Conservation (phyloP, 805 yeast genomes). For the Kazachstania taianensis region DNA sequence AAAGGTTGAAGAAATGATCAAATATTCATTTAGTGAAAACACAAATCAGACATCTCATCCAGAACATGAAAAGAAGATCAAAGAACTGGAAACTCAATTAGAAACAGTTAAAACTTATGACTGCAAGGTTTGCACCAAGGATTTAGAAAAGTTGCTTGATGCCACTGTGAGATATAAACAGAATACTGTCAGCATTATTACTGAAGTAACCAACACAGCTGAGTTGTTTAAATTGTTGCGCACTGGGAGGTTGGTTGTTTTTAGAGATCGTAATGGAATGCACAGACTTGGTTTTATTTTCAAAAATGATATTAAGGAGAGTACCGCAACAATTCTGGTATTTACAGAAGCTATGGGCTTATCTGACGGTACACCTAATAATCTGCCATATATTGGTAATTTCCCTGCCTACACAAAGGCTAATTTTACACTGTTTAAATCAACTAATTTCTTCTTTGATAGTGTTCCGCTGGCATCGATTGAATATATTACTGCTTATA, state of each 20-base stretch:
- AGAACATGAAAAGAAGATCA: slow-evolving; percentile 64
- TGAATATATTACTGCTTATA: slow-evolving; percentile 24
- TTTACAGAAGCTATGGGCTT: slow-evolving; percentile 27
- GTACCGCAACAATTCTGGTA: slow-evolving; percentile 21
- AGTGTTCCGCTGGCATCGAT: slow-evolving; percentile 21
- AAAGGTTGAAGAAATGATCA: slow-evolving; percentile 96
- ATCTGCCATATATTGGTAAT: slow-evolving; percentile 29
- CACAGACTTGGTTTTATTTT: slow-evolving; percentile 42
- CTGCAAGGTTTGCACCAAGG: slow-evolving; percentile 29
- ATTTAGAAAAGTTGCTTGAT: slow-evolving; percentile 37
- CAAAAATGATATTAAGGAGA: slow-evolving; percentile 26
- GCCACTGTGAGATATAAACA: slow-evolving; percentile 38
- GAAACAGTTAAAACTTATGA: slow-evolving; percentile 28
- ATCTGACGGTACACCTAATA: slow-evolving; percentile 24
- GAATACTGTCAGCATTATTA: slow-evolving; percentile 37
- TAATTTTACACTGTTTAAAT: slow-evolving; percentile 25
- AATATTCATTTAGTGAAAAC: slow-evolving; percentile 89
- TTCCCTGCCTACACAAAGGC: slow-evolving; percentile 19
- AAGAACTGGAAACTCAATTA: slow-evolving; percentile 41
- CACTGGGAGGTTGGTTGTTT: slow-evolving; percentile 50
- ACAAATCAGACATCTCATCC: slow-evolving; percentile 77
- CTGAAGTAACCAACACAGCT: slow-evolving; percentile 39
- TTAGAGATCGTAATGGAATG: slow-evolving; percentile 36
- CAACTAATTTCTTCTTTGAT: slow-evolving; percentile 23
- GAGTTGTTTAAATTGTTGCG: slow-evolving; percentile 38